Evolutionary conservation across 73 alveolate genomes (phyloP).

Genomic region (Tetrahymena elliotti): DNA sequence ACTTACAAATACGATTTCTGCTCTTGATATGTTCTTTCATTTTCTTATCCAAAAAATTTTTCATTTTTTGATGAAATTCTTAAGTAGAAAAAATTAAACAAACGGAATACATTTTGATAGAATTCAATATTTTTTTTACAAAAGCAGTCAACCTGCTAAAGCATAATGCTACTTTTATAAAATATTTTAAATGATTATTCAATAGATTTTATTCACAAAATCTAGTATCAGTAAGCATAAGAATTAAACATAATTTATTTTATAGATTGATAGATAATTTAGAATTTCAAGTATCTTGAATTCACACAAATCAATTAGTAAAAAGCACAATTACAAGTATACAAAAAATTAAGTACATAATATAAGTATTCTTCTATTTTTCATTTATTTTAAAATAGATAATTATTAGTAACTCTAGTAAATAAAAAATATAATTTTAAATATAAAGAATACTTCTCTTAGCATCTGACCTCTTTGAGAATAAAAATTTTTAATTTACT

Average conservation of each 20-base stretch:
- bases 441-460: too few species aligned
- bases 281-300: background rate
- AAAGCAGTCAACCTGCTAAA: too few species aligned
- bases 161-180: background rate
- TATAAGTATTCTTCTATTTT: background rate
- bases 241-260: background rate
- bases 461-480: too few species aligned
- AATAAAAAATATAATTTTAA: too few species aligned
- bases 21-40: background rate
- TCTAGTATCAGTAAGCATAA: background rate
- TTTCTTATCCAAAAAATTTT: too few species aligned
- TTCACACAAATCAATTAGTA: background rate
- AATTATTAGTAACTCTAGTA: too few species aligned
- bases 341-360: background rate
- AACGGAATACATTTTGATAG: background rate
- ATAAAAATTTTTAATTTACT: too few species aligned
- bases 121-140: too few species aligned
- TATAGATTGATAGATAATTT: background rate
- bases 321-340: background rate
- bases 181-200: too few species aligned
- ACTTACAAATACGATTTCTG: background rate
- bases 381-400: background rate
- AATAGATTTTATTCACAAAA: background rate
- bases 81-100: background rate
- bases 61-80: too few species aligned